These are phyloP conservation scores for Epichloe typhina DNA, from an alignment of 2,329 filamentous ascomycete genomes.

Conservation along the genomic window DNA sequence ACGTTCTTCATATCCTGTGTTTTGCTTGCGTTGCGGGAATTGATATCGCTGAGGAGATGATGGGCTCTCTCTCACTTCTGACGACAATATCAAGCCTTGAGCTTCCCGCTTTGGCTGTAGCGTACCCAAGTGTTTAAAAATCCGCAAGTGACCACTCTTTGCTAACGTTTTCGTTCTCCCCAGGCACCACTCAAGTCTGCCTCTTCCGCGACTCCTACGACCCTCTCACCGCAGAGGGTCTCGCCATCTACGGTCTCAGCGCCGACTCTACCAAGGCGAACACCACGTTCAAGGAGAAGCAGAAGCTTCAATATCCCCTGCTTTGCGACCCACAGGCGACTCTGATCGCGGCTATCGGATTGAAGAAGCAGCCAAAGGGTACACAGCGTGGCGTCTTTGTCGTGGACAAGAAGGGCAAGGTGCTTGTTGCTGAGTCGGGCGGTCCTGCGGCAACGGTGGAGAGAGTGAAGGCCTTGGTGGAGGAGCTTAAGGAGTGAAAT, in stretches of 20 bases:
- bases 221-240: slow-evolving; percentile 61
- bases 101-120: too few species aligned
- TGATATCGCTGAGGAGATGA: slow-evolving; percentile 5
- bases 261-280: slow-evolving; percentile 83
- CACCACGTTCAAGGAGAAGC: slow-evolving; percentile 82
- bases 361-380: slow-evolving; percentile 72
- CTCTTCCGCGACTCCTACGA: slow-evolving; percentile 80
- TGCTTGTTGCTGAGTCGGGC: slow-evolving; percentile 61
- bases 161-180: background rate
- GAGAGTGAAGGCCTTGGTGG: slow-evolving; percentile 59
- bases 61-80: too few species aligned
- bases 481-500: slow-evolving; percentile 20
- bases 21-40: background rate
- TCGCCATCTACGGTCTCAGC: slow-evolving; percentile 82
- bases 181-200: slow-evolving; percentile 87
- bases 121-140: too few species aligned
- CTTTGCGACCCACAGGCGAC: slow-evolving; percentile 67
- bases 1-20: slow-evolving; percentile 28
- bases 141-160: background rate
- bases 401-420: slow-evolving; percentile 68
- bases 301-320: slow-evolving; percentile 76
- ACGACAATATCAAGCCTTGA: too few species aligned
- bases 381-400: slow-evolving; percentile 82
- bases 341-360: slow-evolving; percentile 74
- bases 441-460: slow-evolving; percentile 67